phyloP scores from a whole-genome alignment of 768 basidiomycete genomes.

The Gautieria morchelliformis region DNA sequence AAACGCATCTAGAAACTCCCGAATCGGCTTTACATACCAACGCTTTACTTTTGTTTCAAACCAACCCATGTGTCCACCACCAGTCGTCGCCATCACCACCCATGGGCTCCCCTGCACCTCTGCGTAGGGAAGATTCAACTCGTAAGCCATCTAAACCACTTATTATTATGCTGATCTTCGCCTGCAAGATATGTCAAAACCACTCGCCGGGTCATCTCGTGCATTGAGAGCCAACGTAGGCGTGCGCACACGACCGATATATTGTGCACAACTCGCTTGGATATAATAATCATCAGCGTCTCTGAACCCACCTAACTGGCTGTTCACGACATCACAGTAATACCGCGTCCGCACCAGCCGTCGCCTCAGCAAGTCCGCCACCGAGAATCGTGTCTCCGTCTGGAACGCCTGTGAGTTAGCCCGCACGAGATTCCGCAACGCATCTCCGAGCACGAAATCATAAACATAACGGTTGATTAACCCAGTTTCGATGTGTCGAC shows the following conservation, averaged over 20 bases:
- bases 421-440: slow-evolving; percentile 12
- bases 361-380: slow-evolving; percentile 3
- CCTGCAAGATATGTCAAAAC: background rate
- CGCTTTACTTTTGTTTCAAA: slow-evolving; percentile 13
- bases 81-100: slow-evolving; percentile 14
- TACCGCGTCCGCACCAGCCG: slow-evolving; percentile 10
- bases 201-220: slow-evolving; percentile 13
- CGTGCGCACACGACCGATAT: slow-evolving; percentile 10
- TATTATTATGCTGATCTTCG: background rate
- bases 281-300: slow-evolving; percentile 13
- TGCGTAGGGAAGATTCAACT: slow-evolving; percentile 6
- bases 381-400: slow-evolving; percentile 3
- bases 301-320: slow-evolving; percentile 14
- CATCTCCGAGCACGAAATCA: slow-evolving; percentile 14
- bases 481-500: slow-evolving; percentile 9
- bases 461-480: slow-evolving; percentile 13
- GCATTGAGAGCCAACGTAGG: slow-evolving; percentile 16
- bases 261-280: slow-evolving; percentile 10
- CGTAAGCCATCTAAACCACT: slow-evolving; percentile 8
- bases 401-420: slow-evolving; percentile 12
- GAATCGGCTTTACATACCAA: slow-evolving; percentile 16
- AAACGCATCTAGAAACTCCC: slow-evolving; percentile 14
- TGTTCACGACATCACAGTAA: slow-evolving; percentile 11
- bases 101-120: slow-evolving; percentile 12
- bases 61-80: slow-evolving; percentile 19